Conservation (phyloP, 129 eudicot genomes). For the Daucus carota region DNA sequence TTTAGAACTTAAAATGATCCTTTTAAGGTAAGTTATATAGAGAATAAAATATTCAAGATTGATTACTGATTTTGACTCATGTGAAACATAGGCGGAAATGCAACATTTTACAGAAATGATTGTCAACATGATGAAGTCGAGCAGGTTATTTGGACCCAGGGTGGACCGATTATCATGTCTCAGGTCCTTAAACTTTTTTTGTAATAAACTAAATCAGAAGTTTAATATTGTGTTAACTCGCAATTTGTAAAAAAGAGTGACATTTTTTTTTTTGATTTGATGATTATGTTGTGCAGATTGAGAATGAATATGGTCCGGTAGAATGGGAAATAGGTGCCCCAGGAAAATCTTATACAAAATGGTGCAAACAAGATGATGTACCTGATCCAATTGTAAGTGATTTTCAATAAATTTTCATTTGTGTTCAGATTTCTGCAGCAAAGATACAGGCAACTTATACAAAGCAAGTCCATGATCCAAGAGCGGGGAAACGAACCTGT, state of each 20-base stretch:
- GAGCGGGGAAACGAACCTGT: no score
- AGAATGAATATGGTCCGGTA: slow-evolving; percentile 78
- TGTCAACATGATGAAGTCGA: slow-evolving; percentile 79
- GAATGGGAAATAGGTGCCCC: slow-evolving; percentile 88
- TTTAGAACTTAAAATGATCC: slow-evolving; percentile 90
- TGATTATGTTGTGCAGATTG: slow-evolving; percentile 41
- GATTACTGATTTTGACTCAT: slow-evolving; percentile 10
- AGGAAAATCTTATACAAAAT: slow-evolving; percentile 62
- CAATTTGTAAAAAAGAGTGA: not conserved
- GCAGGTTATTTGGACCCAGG: slow-evolving; percentile 65
- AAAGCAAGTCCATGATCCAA: no score
- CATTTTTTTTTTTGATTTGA: not conserved
- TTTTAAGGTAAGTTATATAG: slow-evolving; percentile 54
- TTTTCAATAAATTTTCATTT: no score
- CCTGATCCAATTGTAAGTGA: slow-evolving; percentile 74
- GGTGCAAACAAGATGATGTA: slow-evolving; percentile 88
- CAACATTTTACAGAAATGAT: slow-evolving; percentile 64
- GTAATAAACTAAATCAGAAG: not conserved
- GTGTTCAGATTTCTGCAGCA: no score
- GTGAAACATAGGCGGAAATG: slow-evolving; percentile 59
- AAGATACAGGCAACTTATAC: no score
- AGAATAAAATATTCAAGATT: not conserved
- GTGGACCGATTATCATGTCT: slow-evolving; percentile 91
- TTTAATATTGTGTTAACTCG: not conserved
- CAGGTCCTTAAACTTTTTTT: slow-evolving; percentile 44